phyloP scores from a whole-genome alignment of 805 yeast species.

The Kluyveromyces siamensis region DNA sequence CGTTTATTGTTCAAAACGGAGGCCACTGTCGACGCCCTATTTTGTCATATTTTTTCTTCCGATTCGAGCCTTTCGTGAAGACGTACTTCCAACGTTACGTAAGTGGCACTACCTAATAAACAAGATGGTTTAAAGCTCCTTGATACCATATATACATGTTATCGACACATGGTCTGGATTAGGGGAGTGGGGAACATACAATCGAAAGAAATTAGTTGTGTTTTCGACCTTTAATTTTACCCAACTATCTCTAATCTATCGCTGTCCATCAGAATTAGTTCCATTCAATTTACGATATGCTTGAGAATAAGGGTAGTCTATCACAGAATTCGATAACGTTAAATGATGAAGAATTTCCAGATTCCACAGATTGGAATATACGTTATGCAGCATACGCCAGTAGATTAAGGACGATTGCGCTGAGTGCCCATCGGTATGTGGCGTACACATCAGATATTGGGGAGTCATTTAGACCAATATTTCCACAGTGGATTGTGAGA shows the following conservation, averaged over 20 bases:
- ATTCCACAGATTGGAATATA: conserved; percentile 39
- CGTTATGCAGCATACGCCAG: conserved; percentile 82
- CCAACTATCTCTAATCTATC: no score
- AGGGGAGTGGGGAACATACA: no score
- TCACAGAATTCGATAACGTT: not conserved
- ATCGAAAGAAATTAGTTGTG: no score
- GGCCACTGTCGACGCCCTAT: not conserved
- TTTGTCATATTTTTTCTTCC: no score
- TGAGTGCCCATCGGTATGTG: conserved; percentile 71
- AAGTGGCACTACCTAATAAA: no score
- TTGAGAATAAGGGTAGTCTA: not conserved
- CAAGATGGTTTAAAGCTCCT: no score
- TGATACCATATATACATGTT: no score
- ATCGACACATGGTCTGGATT: no score
- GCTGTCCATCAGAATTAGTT: no score
- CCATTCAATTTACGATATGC: not conserved
- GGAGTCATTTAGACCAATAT: conserved; percentile 77
- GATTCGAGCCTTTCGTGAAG: not conserved
- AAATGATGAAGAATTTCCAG: conserved; percentile 13
- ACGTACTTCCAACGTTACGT: not conserved
- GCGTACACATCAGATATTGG: conserved; percentile 86
- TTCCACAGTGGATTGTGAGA: conserved; percentile 56
- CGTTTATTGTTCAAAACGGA: no score
- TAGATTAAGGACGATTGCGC: conserved; percentile 57
- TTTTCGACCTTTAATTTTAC: no score